Conservation (phyloP, 1,284 basidiomycete species). For the Tetrapyrgos nigripes region DNA sequence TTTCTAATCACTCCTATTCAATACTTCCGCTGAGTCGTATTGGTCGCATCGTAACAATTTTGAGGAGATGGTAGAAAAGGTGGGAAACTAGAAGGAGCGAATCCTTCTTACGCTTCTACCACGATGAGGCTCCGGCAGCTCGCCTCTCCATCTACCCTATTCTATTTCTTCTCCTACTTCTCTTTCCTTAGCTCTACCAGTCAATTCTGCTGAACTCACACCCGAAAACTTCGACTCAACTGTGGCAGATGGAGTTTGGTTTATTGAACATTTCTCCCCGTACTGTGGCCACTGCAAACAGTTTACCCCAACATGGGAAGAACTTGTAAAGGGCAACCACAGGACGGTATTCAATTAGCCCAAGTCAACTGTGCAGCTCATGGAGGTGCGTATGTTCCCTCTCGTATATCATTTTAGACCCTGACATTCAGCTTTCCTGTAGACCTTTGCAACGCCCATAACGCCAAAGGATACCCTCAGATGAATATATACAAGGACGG, state of each 20-base stretch:
- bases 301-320: slow-evolving; percentile 87
- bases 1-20: too few species aligned
- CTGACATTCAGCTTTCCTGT: background rate
- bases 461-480: slow-evolving; percentile 80
- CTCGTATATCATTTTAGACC: background rate
- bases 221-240: slow-evolving; percentile 69
- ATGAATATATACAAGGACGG: slow-evolving; percentile 81
- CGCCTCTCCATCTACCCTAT: slow-evolving; percentile 6
- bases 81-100: too few species aligned
- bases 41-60: too few species aligned
- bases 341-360: slow-evolving; percentile 68
- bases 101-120: background rate
- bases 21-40: too few species aligned
- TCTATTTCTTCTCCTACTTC: slow-evolving; percentile 8
- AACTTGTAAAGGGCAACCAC: slow-evolving; percentile 63
- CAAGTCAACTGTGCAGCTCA: slow-evolving; percentile 88
- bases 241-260: slow-evolving; percentile 74
- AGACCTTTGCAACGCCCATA: slow-evolving; percentile 83
- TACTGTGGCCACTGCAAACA: slow-evolving; percentile 80
- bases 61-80: too few species aligned
- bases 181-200: slow-evolving; percentile 11
- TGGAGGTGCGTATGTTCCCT: slow-evolving; percentile 64
- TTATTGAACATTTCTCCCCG: slow-evolving; percentile 81
- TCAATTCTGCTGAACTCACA: slow-evolving; percentile 45
- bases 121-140: slow-evolving; percentile 21